Conservation (phyloP, 768 basidiomycete genomes). For the Hygrophoropsis aurantiaca region DNA sequence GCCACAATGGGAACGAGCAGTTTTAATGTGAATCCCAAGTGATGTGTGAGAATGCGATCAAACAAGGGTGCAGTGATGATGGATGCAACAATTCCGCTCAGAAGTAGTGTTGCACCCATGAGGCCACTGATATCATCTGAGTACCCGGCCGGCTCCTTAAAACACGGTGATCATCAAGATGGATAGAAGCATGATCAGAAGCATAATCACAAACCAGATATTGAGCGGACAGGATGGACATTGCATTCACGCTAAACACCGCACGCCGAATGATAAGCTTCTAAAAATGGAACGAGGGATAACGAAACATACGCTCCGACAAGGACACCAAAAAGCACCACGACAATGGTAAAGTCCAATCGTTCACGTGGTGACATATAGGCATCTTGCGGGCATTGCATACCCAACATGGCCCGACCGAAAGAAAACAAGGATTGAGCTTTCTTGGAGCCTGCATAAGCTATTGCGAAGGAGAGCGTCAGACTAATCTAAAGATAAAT, state of each 20-base stretch:
- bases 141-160: conserved; percentile 72
- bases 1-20: conserved; percentile 61
- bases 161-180: neutral
- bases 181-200: neutral
- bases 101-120: conserved; percentile 65
- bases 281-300: neutral
- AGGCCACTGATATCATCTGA: conserved; percentile 63
- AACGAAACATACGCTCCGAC: conserved; percentile 54
- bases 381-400: conserved; percentile 37
- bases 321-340: conserved; percentile 60
- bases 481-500: neutral
- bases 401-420: conserved; percentile 50
- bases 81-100: conserved; percentile 71
- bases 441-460: conserved; percentile 67
- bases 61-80: conserved; percentile 71
- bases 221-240: conserved; percentile 66
- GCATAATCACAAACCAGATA: conserved; percentile 51
- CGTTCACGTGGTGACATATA: conserved; percentile 68
- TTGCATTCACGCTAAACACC: conserved; percentile 58
- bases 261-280: neutral
- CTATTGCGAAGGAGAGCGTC: conserved; percentile 33
- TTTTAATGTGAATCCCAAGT: conserved; percentile 60
- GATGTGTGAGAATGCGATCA: conserved; percentile 79
- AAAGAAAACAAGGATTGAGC: conserved; percentile 55
- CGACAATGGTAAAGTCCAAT: conserved; percentile 65